Conservation (phyloP, 352 stramenopile species). For the Phytophthora sp. region DNA sequence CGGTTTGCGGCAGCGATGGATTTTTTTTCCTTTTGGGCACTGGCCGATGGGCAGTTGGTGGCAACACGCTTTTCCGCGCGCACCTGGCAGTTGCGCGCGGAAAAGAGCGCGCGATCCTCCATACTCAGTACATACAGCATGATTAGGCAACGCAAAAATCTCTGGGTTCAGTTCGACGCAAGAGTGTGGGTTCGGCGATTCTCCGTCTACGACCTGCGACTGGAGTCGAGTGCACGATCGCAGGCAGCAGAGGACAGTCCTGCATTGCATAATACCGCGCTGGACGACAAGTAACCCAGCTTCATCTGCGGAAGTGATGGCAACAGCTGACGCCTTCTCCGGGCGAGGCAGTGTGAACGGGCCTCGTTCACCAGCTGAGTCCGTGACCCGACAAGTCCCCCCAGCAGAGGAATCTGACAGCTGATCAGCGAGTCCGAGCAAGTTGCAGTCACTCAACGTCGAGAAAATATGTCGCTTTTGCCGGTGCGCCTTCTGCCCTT, state of each 20-base stretch:
- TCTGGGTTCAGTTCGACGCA: too few species aligned
- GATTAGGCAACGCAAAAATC: slow-evolving; percentile 28
- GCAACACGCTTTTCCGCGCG: too few species aligned
- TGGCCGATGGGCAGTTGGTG: too few species aligned
- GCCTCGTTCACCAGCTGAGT: too few species aligned
- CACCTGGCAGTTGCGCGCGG: too few species aligned
- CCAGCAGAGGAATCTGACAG: too few species aligned
- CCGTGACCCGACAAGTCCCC: too few species aligned
- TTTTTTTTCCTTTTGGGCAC: too few species aligned
- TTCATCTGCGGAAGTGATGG: slow-evolving; percentile 15
- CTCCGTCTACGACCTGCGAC: slow-evolving; percentile 9
- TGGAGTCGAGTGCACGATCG: slow-evolving; percentile 12
- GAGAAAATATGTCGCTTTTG: slow-evolving; percentile 38
- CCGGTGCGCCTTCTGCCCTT: slow-evolving; percentile 1
- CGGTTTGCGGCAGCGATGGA: slow-evolving; percentile 11
- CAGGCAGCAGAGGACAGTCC: slow-evolving; percentile 10
- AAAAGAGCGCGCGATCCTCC: too few species aligned
- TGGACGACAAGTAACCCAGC: slow-evolving; percentile 3
- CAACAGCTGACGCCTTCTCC: not conserved
- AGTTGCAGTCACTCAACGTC: slow-evolving; percentile 7
- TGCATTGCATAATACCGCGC: slow-evolving; percentile 2
- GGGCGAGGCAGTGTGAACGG: not conserved
- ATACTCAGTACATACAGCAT: too few species aligned
- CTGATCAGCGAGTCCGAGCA: too few species aligned
- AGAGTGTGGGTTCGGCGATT: too few species aligned